Evolutionary conservation across 148 eudicot species (phyloP).

Genomic region (Linanthus parryae): DNA sequence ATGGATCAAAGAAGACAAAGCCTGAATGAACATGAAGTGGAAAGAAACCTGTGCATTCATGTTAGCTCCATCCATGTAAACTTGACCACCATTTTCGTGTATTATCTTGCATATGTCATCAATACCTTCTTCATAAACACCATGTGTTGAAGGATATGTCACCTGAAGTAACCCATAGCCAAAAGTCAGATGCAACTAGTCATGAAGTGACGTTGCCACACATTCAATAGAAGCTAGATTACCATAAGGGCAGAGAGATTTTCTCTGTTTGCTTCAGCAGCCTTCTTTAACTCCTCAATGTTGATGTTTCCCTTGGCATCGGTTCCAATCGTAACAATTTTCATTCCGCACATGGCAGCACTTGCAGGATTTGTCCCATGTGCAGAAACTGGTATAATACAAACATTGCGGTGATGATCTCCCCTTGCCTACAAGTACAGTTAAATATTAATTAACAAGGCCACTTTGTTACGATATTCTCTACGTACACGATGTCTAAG

Average conservation of each 20-base stretch:
- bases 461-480: background rate
- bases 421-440: conserved; percentile 72
- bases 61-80: conserved; percentile 99
- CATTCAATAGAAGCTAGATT: conserved; percentile 7
- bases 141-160: conserved; percentile 98
- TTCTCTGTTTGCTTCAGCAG: conserved; percentile 88
- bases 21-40: background rate
- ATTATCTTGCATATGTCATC: conserved; percentile 96
- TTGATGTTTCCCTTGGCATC: conserved; percentile 97
- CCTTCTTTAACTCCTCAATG: conserved; percentile 75
- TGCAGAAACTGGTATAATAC: conserved; percentile 96
- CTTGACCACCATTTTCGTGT: conserved; percentile 99
- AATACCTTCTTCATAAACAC: conserved; percentile 98
- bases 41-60: conserved; percentile 93
- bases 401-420: conserved; percentile 93
- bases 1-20: background rate
- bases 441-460: background rate
- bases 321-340: conserved; percentile 88
- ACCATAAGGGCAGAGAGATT: conserved; percentile 93
- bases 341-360: conserved; percentile 99
- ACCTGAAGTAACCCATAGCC: conserved; percentile 38
- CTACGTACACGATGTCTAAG: too few species aligned
- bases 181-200: background rate
- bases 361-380: conserved; percentile 99
- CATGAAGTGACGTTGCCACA: background rate